phyloP scores from a whole-genome alignment of 805 yeast species.

The Kluyveromyces nonfermentans region DNA sequence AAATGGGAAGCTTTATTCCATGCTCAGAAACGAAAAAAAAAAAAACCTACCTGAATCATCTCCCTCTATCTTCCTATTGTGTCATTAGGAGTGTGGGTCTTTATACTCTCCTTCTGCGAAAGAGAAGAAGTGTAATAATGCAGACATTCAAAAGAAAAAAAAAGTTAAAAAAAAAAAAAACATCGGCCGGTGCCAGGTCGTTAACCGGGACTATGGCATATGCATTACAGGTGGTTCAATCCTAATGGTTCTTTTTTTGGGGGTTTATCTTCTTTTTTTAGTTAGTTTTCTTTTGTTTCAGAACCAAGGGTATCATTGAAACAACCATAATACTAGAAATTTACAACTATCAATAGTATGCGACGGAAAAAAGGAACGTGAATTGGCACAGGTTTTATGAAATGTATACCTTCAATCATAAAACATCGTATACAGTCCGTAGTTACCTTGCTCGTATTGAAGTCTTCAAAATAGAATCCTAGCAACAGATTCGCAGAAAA shows the following conservation, averaged over 20 bases:
- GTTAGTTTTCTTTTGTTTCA: background rate
- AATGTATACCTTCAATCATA: background rate
- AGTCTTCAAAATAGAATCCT: background rate
- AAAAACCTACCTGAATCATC: too few relatives aligned
- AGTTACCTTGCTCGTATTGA: background rate
- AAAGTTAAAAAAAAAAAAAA: too few relatives aligned
- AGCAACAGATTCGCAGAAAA: too few relatives aligned
- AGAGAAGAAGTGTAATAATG: background rate
- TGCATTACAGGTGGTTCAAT: background rate
- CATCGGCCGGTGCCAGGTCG: background rate
- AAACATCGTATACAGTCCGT: background rate
- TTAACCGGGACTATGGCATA: background rate
- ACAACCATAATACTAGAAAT: background rate
- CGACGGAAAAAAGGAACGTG: background rate
- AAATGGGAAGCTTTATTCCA: too few relatives aligned
- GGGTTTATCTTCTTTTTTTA: too few relatives aligned
- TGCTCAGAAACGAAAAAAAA: too few relatives aligned
- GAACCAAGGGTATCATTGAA: background rate
- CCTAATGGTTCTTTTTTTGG: background rate
- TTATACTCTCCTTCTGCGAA: background rate
- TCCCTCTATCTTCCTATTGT: too few relatives aligned
- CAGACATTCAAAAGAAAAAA: background rate
- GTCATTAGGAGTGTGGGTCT: too few relatives aligned
- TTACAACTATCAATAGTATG: background rate
- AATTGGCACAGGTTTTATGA: background rate